Base-by-base conservation (phyloP, 768 basidiomycete genomes). In the Hysterangium stoloniferum region DNA sequence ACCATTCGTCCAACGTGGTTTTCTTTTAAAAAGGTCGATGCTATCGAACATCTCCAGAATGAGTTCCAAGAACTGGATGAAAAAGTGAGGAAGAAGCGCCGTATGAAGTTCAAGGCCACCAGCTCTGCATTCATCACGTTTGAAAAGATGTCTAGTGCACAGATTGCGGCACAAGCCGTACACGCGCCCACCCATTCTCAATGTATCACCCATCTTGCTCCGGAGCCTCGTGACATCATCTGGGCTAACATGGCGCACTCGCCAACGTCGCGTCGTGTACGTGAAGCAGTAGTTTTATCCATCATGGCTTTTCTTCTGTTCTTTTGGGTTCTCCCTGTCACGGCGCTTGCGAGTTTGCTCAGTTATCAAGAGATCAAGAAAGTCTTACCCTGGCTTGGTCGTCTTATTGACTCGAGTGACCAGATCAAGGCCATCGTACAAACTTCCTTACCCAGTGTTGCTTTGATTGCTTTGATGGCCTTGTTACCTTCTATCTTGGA, bases 361-460 rank as follows among this genome's bases (percentile, higher is more conserved):
- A 93, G 88, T 57, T 97, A 93, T 68, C 76, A 86, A 56, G 94
- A 96, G 63, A 94, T 99, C 65, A 88, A 92, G 69, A 88, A 86
- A 61, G 74, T 77, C 1, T 75, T 84, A 72, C 96, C 96, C 0
- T 89, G 91, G 84, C 72, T 99, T 2, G 91, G 86, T 1, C 60
- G 64, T n/a, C 62, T 92, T 8, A 92, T 99, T 57, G 87, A 96
- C 54, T 73, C 75, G 45, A 92, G 86, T 58, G 81, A 80, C 35
- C 79, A 82, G 54, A 68, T 96, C 19, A 77, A 84, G 20, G 92
- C 89, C 0, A 77, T 99, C 34, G 89, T 97, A 19, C 93, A 97
- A 68, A 98, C 94, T 56, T 93, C 94, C 1, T 69, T 99, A 45
- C 95, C 96, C 1, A 86, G 86, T 22, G 75, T 94, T 46, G 95